These are phyloP conservation scores for Zalaria obscura DNA, from an alignment of 2,329 filamentous ascomycete genomes.

Conservation along the genomic window DNA sequence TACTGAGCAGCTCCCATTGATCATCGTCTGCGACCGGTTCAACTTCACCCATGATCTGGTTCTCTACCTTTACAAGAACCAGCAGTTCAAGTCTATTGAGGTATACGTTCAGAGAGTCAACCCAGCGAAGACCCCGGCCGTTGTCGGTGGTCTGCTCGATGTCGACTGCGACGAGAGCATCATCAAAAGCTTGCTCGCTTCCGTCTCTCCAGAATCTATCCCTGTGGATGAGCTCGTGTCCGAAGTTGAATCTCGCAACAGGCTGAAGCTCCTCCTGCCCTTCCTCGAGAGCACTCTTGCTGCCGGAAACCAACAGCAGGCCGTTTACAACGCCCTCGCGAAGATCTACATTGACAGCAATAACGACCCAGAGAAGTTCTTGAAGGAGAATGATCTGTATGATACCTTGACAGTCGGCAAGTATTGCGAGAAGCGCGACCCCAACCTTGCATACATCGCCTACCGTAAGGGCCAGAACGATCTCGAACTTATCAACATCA, in stretches of 20 bases:
- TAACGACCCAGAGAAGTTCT: constrained; percentile 93
- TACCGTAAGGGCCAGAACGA: constrained; percentile 97
- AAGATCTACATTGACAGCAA: constrained; percentile 99
- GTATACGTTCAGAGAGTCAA: constrained; percentile 97
- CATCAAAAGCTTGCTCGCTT: constrained; percentile 81
- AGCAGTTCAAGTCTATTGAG: constrained; percentile 98
- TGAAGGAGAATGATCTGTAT: constrained; percentile 95
- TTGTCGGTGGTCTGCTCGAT: constrained; percentile 84
- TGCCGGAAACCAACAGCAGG: constrained; percentile 86
- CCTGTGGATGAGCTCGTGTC: constrained; percentile 88
- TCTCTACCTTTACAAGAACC: constrained; percentile 94
- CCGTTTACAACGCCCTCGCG: constrained; percentile 89
- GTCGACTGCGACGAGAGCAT: constrained; percentile 95
- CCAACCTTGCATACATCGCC: constrained; percentile 86
- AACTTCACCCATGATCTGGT: constrained; percentile 97
- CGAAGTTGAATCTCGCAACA: constrained; percentile 92
- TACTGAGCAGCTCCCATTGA: constrained; percentile 83
- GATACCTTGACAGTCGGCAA: constrained; percentile 86
- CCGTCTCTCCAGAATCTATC: constrained; percentile 70
- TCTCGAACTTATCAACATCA: constrained; percentile 90
- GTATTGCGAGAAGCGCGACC: constrained; percentile 97
- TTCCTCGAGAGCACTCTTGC: constrained; percentile 90
- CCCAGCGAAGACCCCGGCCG: constrained; percentile 75
- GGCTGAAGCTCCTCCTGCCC: constrained; percentile 84
- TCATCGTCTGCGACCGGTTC: constrained; percentile 98